Percentiles rank a stretch among this genome's conserved stretches.
These are phyloP conservation scores for Rhodotorula paludigena DNA, from an alignment of 768 basidiomycete species.

Conservation along the genomic window DNA sequence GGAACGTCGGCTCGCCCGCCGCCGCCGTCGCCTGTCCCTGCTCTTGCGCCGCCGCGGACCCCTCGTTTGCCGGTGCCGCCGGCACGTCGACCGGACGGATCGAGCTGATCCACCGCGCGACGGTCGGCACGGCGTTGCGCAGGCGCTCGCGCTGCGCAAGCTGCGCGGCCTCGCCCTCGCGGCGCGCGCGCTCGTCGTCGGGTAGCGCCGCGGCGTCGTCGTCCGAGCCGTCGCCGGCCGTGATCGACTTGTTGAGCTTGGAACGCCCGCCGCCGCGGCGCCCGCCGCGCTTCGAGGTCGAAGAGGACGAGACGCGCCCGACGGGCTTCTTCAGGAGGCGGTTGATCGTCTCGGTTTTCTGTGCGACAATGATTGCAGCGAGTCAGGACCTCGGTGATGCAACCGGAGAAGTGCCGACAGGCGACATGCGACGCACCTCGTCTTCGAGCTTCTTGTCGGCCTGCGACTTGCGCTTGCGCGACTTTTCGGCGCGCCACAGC, in stretches of 20 bases:
- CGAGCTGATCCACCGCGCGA: slow-evolving; percentile 21
- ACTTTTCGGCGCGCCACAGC: slow-evolving; percentile 70
- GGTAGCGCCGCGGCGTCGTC: not conserved
- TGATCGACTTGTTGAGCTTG: slow-evolving; percentile 29
- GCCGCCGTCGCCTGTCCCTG: not conserved
- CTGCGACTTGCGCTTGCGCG: slow-evolving; percentile 71
- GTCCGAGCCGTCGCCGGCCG: not conserved
- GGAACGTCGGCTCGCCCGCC: not conserved
- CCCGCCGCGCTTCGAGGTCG: not conserved
- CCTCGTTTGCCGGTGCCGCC: no score
- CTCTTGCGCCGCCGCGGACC: not conserved
- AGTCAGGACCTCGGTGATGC: not conserved
- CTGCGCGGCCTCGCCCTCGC: not conserved
- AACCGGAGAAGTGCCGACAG: not conserved
- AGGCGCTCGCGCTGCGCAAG: not conserved
- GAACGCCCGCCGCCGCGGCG: not conserved
- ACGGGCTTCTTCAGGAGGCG: slow-evolving; percentile 80
- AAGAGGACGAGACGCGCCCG: slow-evolving; percentile 14
- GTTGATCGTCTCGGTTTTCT: slow-evolving; percentile 78
- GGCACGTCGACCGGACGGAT: not conserved
- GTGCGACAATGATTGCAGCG: not conserved
- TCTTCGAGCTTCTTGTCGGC: slow-evolving; percentile 79
- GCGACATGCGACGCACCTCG: slow-evolving; percentile 56
- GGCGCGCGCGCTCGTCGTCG: not conserved
- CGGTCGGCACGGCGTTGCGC: slow-evolving; percentile 13